phyloP scores from a whole-genome alignment of 1,284 basidiomycete species.

The Boletus holoroseus region DNA sequence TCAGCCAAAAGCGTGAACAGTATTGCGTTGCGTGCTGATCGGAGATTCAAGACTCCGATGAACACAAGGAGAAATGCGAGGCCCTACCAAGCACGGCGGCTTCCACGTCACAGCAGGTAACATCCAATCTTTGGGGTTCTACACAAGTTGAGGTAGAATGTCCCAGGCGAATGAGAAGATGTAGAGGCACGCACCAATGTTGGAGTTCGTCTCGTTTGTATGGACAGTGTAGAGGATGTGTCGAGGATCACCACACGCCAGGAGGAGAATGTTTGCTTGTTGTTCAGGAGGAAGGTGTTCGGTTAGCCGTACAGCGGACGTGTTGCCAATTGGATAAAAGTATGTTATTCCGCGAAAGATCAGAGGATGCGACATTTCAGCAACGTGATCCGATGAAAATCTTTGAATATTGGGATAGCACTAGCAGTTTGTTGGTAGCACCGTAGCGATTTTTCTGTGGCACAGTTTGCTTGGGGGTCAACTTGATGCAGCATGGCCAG shows the following conservation, averaged over 20 bases:
- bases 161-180: neutral
- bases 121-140: conserved; percentile 43
- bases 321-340: conserved; percentile 57
- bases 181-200: conserved; percentile 5
- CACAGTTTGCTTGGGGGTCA: neutral
- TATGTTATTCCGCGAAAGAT: conserved; percentile 32
- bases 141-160: neutral
- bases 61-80: neutral
- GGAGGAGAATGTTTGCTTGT: conserved; percentile 42
- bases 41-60: neutral
- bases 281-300: conserved; percentile 45
- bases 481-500: neutral
- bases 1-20: conserved; percentile 37
- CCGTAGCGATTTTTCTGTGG: neutral
- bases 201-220: conserved; percentile 1
- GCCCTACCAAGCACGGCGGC: conserved; percentile 50
- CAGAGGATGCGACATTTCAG: conserved; percentile 36
- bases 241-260: conserved; percentile 56
- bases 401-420: neutral
- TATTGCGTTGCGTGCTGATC: conserved; percentile 40
- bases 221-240: conserved; percentile 49
- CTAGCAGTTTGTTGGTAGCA: no score
- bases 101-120: conserved; percentile 59
- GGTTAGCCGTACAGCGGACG: conserved; percentile 46
- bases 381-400: neutral